Evolutionary conservation across 345 rosid genomes (phyloP).

Genomic region (Arabis hirsuta): DNA sequence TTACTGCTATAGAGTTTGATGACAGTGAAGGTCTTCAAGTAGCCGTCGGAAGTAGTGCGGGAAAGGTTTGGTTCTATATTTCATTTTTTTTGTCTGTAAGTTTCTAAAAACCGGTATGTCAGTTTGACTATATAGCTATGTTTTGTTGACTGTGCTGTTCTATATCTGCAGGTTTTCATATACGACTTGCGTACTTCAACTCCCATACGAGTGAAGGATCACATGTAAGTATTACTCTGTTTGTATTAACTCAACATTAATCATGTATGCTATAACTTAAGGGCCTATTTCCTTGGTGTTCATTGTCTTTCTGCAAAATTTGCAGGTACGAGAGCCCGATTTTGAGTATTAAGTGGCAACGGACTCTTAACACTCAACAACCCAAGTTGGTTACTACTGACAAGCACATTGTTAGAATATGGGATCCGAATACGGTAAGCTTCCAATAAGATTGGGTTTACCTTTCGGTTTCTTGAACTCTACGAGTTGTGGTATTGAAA

Average conservation of each 20-base stretch:
- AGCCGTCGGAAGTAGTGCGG: slow-evolving; percentile 90
- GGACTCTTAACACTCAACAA: slow-evolving; percentile 70
- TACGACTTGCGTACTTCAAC: slow-evolving; percentile 89
- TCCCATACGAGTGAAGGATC: slow-evolving; percentile 83
- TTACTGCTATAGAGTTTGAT: slow-evolving; percentile 87
- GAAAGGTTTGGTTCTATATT: slow-evolving; percentile 66
- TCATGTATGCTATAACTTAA: slow-evolving; percentile 1
- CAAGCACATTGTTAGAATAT: slow-evolving; percentile 82
- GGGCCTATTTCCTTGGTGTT: slow-evolving; percentile 10
- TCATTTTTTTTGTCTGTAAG: not conserved
- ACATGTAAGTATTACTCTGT: slow-evolving; percentile 65
- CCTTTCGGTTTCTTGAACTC: slow-evolving; percentile 1
- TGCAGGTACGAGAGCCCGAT: slow-evolving; percentile 90
- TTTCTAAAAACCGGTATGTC: not conserved
- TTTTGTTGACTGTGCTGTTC: slow-evolving; percentile 18
- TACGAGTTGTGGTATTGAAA: not conserved
- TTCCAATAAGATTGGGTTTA: not conserved
- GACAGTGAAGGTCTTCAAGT: slow-evolving; percentile 75
- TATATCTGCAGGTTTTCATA: slow-evolving; percentile 70
- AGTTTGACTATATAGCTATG: not conserved
- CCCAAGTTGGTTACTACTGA: slow-evolving; percentile 83
- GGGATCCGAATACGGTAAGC: slow-evolving; percentile 94
- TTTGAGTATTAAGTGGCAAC: slow-evolving; percentile 94
- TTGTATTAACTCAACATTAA: not conserved
- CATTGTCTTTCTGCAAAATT: slow-evolving; percentile 23